Conservation (phyloP, 2,329 filamentous ascomycete genomes). For the Orbilia ellipsospora region DNA sequence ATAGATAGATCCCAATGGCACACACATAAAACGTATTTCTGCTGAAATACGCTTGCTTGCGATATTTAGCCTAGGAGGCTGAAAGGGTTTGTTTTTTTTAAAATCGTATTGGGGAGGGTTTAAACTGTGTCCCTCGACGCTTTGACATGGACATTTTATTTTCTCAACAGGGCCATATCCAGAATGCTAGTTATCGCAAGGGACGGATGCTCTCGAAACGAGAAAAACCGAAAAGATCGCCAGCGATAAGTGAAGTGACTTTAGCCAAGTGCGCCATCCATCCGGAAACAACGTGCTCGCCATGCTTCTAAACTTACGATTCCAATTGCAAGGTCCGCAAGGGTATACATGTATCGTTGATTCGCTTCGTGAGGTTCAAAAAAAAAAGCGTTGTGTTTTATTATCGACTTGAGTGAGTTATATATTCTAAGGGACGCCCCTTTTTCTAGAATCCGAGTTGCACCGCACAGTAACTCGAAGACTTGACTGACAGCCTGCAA, state of each 20-base stretch:
- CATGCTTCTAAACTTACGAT: constrained; percentile 19
- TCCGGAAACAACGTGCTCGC: constrained; percentile 39
- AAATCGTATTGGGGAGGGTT: not conserved
- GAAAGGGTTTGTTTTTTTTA: constrained; percentile 19
- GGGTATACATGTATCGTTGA: not conserved
- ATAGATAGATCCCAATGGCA: not conserved
- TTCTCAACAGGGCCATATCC: not conserved
- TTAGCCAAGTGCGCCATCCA: constrained; percentile 34
- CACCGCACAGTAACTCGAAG: no score
- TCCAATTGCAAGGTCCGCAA: no score
- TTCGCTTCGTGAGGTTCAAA: not conserved
- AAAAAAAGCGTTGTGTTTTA: not conserved
- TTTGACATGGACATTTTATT: constrained; percentile 16
- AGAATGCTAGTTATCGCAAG: not conserved
- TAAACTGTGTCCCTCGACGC: constrained; percentile 11
- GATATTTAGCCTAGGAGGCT: constrained; percentile 49
- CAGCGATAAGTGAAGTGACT: constrained; percentile 31
- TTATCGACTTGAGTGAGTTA: not conserved
- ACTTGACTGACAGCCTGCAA: not conserved
- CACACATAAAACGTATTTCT: not conserved
- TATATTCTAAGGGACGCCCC: not conserved
- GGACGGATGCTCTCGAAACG: constrained; percentile 27
- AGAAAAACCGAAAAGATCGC: constrained; percentile 44
- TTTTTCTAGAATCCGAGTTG: not conserved
- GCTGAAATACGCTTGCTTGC: not conserved